Percentiles rank a stretch among this genome's conserved stretches.
Evolutionary conservation across 768 basidiomycete species (phyloP).

Genomic region (Xanthoconium purpureum): DNA sequence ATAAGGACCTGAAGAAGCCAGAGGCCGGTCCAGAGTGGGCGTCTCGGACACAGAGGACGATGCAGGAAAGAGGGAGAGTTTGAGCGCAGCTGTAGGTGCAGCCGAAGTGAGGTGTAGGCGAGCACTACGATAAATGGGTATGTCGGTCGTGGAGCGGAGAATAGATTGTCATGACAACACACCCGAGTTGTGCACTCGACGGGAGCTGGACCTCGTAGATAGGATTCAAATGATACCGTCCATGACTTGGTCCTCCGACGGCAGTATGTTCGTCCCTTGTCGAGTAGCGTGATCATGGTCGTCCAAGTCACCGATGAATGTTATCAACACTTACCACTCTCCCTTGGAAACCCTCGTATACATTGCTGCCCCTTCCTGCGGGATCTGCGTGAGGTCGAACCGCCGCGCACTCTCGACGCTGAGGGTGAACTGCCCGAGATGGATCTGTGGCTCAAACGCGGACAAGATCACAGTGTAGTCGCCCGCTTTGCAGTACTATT

Average conservation of each 20-base stretch:
- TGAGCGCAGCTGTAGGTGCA: conserved; percentile 46
- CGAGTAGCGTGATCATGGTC: conserved; percentile 4
- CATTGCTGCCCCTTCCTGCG: conserved; percentile 91
- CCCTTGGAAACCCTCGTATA: conserved; percentile 67
- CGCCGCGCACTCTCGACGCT: conserved; percentile 58
- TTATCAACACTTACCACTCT: conserved; percentile 55
- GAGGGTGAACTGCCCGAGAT: conserved; percentile 64
- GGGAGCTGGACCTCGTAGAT: conserved; percentile 59
- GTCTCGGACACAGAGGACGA: conserved; percentile 5
- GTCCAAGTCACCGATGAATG: background rate
- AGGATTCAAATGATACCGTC: conserved; percentile 67
- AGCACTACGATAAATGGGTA: conserved; percentile 41
- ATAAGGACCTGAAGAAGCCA: conserved; percentile 78
- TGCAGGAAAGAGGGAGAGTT: conserved; percentile 56
- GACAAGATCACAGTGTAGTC: conserved; percentile 85
- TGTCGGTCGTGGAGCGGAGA: background rate
- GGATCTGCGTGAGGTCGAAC: conserved; percentile 63
- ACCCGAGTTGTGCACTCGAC: conserved; percentile 57
- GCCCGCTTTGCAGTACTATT: conserved; percentile 39
- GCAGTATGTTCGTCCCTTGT: conserved; percentile 57
- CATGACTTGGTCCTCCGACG: conserved; percentile 65
- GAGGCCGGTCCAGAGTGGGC: conserved; percentile 35
- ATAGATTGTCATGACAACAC: conserved; percentile 17
- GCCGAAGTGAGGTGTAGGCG: conserved; percentile 60
- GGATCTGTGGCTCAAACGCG: conserved; percentile 66